Conservation (phyloP, 2,329 filamentous ascomycete species). For the Metarhizium anisopliae region DNA sequence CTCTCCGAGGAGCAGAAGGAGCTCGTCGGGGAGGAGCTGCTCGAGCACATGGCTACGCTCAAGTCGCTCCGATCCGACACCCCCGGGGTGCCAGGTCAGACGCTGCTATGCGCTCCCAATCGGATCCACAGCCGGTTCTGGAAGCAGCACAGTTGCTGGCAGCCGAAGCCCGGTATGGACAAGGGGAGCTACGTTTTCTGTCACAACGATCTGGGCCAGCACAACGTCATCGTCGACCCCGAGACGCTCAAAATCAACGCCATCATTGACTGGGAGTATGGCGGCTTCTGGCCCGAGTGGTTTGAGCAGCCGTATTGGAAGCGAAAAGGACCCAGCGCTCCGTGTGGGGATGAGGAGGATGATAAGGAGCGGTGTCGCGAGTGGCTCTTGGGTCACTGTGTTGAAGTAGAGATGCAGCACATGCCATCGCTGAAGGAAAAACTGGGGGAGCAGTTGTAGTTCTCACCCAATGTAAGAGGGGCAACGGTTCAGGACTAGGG, state of each 20-base stretch:
- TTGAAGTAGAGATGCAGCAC: no score
- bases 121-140: conserved; percentile 2
- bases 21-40: conserved; percentile 1
- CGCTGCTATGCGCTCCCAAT: conserved; percentile 5
- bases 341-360: no score
- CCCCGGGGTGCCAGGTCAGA: conserved; percentile 7
- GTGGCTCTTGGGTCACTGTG: no score
- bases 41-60: conserved; percentile 1
- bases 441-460: no score
- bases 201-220: conserved; percentile 8
- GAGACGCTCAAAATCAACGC: conserved; percentile 20
- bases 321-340: no score
- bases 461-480: no score
- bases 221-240: conserved; percentile 8
- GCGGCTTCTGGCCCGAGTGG: conserved; percentile 21
- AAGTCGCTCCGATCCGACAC: conserved; percentile 1
- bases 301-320: conserved; percentile 13
- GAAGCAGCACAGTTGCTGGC: conserved; percentile 9
- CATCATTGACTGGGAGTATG: conserved; percentile 29
- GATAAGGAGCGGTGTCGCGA: no score
- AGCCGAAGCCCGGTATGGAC: not conserved
- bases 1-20: conserved; percentile 3
- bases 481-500: no score
- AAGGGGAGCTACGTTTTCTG: conserved; percentile 10
- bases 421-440: no score